Evolutionary conservation across 2,329 filamentous ascomycete species (phyloP), one percentile per base, ranked within the genome.

Genomic region (Colletotrichum tamarilloi): DNA sequence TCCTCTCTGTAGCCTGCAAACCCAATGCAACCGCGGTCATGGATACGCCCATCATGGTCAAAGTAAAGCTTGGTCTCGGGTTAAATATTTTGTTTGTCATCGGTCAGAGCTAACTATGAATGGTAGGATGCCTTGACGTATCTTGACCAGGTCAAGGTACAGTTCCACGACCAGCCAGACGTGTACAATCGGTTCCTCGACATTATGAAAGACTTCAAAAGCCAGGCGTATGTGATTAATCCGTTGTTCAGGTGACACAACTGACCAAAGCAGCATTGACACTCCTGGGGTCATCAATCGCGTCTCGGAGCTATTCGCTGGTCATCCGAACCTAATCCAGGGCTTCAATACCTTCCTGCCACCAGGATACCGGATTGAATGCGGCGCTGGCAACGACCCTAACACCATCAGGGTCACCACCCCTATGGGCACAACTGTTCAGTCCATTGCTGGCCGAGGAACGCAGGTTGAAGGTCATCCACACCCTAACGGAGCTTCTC

Each of bases 201-300:
- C 78, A 99, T 99, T 62, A 99, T 99, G 97, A 99, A 99, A 80
- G 97, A 99, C 78, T 99, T 99, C 82, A 99, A 99, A 84, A 98
- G 95, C 78, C 96, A 98, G 84, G 95, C 95, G 90, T 95, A 87
- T 85, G 93, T 89, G 62, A 68, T 59, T 56, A 53, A 56, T 32
- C 67, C 73, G 52, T 22, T 19, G 26, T n/a, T 14, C 14, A 9
- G 28, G 52, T 62, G 35, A 30, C 57, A 38, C 65, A 32, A 72
- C 78, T 85, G 75, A 86, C 76, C 59, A 71, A 30, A 30, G 30
- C 72, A 92, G 93, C 4, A 99, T 99, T 78, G 97, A 99, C 81
- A 99, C 97, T 0, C 97, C 97, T 0, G 97, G 97, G 1, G 97
- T 99, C 3, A 99, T 99, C 77, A 97, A 97, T 79, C 92, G 97